Evolutionary conservation across 1,284 basidiomycete species (phyloP), one percentile per base, ranked within the genome.

Genomic region (Ustilago sp.): DNA sequence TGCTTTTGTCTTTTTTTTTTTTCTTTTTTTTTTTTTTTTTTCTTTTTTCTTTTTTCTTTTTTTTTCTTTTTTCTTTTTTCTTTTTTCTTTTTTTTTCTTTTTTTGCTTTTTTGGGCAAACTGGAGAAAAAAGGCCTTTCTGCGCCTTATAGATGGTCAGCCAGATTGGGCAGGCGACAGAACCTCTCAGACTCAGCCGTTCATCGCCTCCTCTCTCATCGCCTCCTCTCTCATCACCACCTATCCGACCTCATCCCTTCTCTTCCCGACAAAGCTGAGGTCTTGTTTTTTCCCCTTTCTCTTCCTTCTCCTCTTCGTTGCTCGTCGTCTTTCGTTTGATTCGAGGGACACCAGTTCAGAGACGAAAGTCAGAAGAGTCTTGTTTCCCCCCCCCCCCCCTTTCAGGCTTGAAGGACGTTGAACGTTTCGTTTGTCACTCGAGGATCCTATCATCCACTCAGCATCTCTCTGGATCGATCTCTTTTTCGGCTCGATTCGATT

Each of bases 191-290:
- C 43, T 45, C 43, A 23, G 2, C n/a, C 7, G 1, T 45, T 6
- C n/a, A 6, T 17, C 38, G 43, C 23, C 39, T 28, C 32, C 19
- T 55, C 50, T 39, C 58, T 38, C 34, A 19, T 31, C 36, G 43
- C 23, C 39, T 28, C 32, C 19, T 55, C 50, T 39, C 58, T 38
- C 34, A 19, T 31, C 36, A 28, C 52, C 66, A 68, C 55, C 71
- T 58, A 55, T 41, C 48, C 58, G 53, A 64, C 65, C 63, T 53
- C 59, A 38, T 48, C 63, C 65, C 62, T 67, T 54, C 60, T 70
- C 64, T 61, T 61, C 58, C 48, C 28, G 41, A 64, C 65, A 53
- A 64, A 63, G 59, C 43, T 62, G 63, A 66, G 65, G 59, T 69
- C 63, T 54, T 75, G 38, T 68, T 74, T 58, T 55, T 43, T 50